These are phyloP conservation scores for Botryotinia calthae DNA, from an alignment of 2,329 filamentous ascomycete genomes.

Conservation along the genomic window DNA sequence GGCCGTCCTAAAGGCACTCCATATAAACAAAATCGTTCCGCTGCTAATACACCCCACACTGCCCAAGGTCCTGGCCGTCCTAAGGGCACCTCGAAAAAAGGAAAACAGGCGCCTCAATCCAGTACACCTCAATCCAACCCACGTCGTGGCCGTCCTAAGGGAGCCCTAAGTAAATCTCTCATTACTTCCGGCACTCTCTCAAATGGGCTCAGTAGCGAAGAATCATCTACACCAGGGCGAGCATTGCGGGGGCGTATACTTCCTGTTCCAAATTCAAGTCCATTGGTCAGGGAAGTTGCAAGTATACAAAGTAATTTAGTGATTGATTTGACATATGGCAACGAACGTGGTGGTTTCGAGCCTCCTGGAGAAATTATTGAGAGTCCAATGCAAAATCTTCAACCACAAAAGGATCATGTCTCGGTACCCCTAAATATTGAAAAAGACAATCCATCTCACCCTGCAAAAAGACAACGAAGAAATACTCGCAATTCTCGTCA, in stretches of 20 bases:
- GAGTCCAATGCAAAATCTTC: background rate
- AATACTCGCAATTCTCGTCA: background rate
- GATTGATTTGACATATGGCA: background rate
- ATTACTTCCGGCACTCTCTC: background rate
- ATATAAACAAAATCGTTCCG: background rate
- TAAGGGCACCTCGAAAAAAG: background rate
- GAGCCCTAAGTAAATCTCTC: background rate
- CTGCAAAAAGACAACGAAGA: background rate
- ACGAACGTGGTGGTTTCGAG: background rate
- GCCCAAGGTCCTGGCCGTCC: background rate
- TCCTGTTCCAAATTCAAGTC: background rate
- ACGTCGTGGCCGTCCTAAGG: background rate
- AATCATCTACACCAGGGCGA: background rate
- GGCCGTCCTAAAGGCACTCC: background rate
- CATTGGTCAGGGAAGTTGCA: background rate
- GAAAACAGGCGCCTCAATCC: background rate
- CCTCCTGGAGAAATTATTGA: background rate
- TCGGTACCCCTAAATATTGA: background rate
- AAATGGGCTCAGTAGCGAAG: background rate
- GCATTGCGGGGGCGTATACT: background rate
- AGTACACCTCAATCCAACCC: background rate
- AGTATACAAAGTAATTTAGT: background rate
- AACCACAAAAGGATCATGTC: background rate
- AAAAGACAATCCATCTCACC: background rate
- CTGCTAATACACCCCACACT: background rate